These are phyloP conservation scores for Colletotrichum sp. DNA, from an alignment of 2,329 filamentous ascomycete species.

Conservation along the genomic window DNA sequence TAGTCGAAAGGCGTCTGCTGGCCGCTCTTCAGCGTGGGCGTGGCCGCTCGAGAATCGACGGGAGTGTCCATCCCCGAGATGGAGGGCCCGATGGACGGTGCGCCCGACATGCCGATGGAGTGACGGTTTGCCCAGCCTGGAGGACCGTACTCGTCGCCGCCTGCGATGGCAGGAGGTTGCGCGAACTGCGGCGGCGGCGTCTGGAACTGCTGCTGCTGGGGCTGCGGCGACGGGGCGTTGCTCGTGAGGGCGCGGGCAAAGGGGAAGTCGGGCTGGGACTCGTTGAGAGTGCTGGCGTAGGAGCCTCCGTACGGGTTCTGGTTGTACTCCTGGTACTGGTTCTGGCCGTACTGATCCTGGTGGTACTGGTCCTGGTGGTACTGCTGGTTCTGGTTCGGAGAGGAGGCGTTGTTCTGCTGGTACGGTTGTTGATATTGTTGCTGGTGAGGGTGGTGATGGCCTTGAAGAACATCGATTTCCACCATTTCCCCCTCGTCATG, in stretches of 20 bases:
- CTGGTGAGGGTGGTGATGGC: slow-evolving; percentile 17
- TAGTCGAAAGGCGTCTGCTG: slow-evolving; percentile 27
- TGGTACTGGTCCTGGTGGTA: slow-evolving; percentile 29
- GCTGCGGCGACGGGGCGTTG: slow-evolving; percentile 7
- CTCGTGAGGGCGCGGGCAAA: slow-evolving; percentile 15
- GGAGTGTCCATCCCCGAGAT: slow-evolving; percentile 23
- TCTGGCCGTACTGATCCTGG: neutral
- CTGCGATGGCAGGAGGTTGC: neutral
- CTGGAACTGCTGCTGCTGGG: slow-evolving; percentile 8
- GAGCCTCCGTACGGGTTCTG: neutral
- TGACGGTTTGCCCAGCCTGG: slow-evolving; percentile 19
- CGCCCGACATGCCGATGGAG: slow-evolving; percentile 15
- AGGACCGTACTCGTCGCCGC: slow-evolving; percentile 18
- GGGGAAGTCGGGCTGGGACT: neutral
- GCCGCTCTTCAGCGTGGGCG: slow-evolving; percentile 33
- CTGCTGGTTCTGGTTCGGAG: slow-evolving; percentile 24
- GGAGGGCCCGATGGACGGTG: slow-evolving; percentile 13
- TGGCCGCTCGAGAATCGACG: slow-evolving; percentile 27
- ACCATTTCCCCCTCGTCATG: slow-evolving; percentile 38
- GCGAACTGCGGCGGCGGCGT: neutral
- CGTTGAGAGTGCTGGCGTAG: neutral
- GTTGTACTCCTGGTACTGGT: neutral
- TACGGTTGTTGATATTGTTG: slow-evolving; percentile 16
- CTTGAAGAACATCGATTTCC: slow-evolving; percentile 36
- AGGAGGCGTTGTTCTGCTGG: slow-evolving; percentile 25